Base-by-base conservation (phyloP, 2,329 filamentous ascomycete species). In the Zelopaecilomyces penicillatus region DNA sequence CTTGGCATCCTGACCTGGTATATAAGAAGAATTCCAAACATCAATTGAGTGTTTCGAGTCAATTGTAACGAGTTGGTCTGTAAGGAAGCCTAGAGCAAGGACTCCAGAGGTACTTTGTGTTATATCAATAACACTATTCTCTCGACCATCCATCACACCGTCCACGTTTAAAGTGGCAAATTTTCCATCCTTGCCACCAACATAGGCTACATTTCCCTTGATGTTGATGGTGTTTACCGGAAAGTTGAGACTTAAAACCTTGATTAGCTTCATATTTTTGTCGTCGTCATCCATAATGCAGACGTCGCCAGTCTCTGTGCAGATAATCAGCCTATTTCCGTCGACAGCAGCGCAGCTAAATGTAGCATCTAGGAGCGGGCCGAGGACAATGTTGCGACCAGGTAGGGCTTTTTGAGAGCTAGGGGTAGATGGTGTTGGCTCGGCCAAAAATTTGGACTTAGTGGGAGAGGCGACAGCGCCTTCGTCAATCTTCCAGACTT, bases 401-500 rank as follows among this genome's bases (percentile, higher is more conserved):
- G 82, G 75, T 7, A 98, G 67, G 2, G 91, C 83, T 58, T 82
- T 83, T 47, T 68, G 66, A 5, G 59, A 54, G 3, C 58, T 55
- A 0, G 63, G 59, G 4, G 59, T 58, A 5, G 59, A 56, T 5
- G 58, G 48, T 6, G 55, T 51, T 5, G 54, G 54, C 39, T 80
- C 77, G 41, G 62, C 54, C 19, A 66, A 59, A 47, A 78, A 74
- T 50, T 75, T 78, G 57, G 75, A 64, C 59, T 87, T 87, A 6
- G 74, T 69, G 2, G 85, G 83, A 26, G 84, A 84, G 5, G 67
- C 66, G 12, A 73, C 67, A 36, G 70, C 45, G 57, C 56, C 67
- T 28, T 91, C 87, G 32, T 93, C 86, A 8, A 93, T 75, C 53
- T 83, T 83, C 93, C 93, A 98, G 41, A 94, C 78, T 65, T 96